These are phyloP conservation scores for Begonia loranthoides DNA, from an alignment of 306 rosid species.

Conservation along the genomic window DNA sequence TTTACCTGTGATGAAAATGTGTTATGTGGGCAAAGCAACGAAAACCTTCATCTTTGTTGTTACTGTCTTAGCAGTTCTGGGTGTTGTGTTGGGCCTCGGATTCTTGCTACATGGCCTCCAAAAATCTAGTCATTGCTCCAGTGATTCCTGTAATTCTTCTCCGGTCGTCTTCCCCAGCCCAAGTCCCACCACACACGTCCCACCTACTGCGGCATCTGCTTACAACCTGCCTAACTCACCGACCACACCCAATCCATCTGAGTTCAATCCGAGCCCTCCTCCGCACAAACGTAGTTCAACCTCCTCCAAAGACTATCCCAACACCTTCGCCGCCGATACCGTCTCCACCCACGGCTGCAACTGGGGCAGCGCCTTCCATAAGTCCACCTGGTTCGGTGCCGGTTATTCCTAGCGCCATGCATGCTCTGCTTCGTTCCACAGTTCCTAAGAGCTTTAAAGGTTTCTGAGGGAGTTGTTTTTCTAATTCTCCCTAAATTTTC, in stretches of 20 bases:
- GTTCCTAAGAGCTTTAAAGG: slow-evolving; percentile 2
- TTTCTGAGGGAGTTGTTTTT: slow-evolving; percentile 4
- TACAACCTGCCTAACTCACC: slow-evolving; percentile 29
- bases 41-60: slow-evolving; percentile 95
- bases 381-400: slow-evolving; percentile 32
- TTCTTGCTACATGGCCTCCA: slow-evolving; percentile 37
- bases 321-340: slow-evolving; percentile 9
- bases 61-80: slow-evolving; percentile 55
- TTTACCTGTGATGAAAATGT: slow-evolving; percentile 26
- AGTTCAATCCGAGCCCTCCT: slow-evolving; percentile 28
- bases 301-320: slow-evolving; percentile 9
- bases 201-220: slow-evolving; percentile 17
- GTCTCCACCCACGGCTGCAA: slow-evolving; percentile 20
- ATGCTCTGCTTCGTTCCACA: slow-evolving; percentile 20
- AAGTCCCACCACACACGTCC: slow-evolving; percentile 17
- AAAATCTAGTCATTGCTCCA: slow-evolving; percentile 38
- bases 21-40: slow-evolving; percentile 97
- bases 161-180: slow-evolving; percentile 36
- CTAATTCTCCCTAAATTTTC: not conserved
- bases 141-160: slow-evolving; percentile 31
- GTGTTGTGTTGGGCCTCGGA: slow-evolving; percentile 57
- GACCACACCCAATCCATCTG: slow-evolving; percentile 9
- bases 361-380: slow-evolving; percentile 29
- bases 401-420: slow-evolving; percentile 41
- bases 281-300: slow-evolving; percentile 16